phyloP scores from a whole-genome alignment of 2,329 filamentous ascomycete species.

The Beauveria australis region DNA sequence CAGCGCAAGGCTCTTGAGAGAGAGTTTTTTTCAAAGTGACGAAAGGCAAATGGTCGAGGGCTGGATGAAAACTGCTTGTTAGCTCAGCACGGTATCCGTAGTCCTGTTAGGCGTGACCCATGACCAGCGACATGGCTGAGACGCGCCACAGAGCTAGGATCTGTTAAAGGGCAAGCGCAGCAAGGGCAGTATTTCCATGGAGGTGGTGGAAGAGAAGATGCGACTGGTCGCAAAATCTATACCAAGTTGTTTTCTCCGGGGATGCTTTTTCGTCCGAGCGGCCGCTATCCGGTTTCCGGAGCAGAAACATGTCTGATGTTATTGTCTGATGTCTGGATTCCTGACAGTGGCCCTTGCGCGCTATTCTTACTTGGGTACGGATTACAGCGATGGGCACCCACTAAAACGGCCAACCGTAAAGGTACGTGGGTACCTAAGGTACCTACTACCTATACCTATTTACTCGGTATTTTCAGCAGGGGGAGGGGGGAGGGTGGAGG shows the following conservation, averaged over 20 bases:
- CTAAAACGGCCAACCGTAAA: not conserved
- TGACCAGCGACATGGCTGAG: conserved; percentile 5
- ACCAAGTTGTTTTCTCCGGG: not conserved
- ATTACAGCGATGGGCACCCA: not conserved
- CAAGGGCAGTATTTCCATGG: not conserved
- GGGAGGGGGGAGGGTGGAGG: too few relatives aligned
- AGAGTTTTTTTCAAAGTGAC: not conserved
- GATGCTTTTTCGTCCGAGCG: not conserved
- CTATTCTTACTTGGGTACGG: too few relatives aligned
- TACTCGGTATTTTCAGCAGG: too few relatives aligned
- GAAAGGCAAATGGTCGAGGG: not conserved
- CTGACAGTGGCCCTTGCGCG: not conserved
- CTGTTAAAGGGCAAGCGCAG: not conserved
- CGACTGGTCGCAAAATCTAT: not conserved
- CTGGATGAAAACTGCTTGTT: not conserved
- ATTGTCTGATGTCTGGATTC: not conserved
- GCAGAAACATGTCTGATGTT: not conserved
- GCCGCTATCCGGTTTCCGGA: conserved; percentile 3
- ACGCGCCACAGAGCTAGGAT: conserved; percentile 1
- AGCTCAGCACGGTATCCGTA: conserved; percentile 3
- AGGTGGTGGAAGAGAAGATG: not conserved
- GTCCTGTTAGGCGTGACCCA: not conserved
- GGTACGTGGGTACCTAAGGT: too few relatives aligned
- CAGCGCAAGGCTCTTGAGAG: not conserved
- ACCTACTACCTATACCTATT: too few relatives aligned